These are phyloP conservation scores for Skeletonema menzelii DNA, from an alignment of 108 stramenopile species.

Conservation along the genomic window DNA sequence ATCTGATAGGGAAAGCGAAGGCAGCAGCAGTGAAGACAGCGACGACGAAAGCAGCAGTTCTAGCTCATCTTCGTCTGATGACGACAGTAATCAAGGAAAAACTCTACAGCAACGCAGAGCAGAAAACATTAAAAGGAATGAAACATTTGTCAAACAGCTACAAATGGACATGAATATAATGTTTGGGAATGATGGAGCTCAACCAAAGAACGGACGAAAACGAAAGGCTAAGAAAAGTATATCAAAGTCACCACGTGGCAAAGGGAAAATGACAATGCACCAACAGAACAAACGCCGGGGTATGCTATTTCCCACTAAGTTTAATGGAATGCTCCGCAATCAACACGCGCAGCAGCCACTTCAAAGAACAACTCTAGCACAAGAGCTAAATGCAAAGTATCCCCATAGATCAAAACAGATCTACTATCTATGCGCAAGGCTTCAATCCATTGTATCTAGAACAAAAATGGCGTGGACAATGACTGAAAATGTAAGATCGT, in stretches of 20 bases:
- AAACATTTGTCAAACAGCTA: slow-evolving; percentile 9
- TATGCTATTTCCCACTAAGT: slow-evolving; percentile 19
- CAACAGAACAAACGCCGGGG: slow-evolving; percentile 10
- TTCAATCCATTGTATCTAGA: slow-evolving; percentile 21
- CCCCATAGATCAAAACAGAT: slow-evolving; percentile 29
- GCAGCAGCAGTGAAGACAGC: slow-evolving; percentile 6
- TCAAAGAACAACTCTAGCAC: neutral
- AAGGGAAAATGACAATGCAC: neutral
- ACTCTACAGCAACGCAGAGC: slow-evolving; percentile 17
- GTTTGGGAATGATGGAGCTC: slow-evolving; percentile 4
- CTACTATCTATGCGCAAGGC: slow-evolving; percentile 12
- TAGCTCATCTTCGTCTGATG: slow-evolving; percentile 10
- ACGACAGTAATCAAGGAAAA: neutral
- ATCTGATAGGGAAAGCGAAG: neutral
- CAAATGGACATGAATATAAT: slow-evolving; percentile 9
- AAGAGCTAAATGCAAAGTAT: slow-evolving; percentile 31
- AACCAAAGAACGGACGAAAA: neutral
- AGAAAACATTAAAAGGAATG: slow-evolving; percentile 15
- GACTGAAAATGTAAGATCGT: neutral
- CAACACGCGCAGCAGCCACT: neutral
- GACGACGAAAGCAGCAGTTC: neutral
- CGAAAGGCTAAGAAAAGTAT: neutral
- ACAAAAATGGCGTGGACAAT: slow-evolving; percentile 30
- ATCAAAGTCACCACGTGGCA: neutral
- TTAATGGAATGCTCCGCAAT: neutral